Evolutionary conservation across 1,139 yeast genomes (phyloP), one percentile per base, ranked within the genome.

Genomic region (Pichia sp.): DNA sequence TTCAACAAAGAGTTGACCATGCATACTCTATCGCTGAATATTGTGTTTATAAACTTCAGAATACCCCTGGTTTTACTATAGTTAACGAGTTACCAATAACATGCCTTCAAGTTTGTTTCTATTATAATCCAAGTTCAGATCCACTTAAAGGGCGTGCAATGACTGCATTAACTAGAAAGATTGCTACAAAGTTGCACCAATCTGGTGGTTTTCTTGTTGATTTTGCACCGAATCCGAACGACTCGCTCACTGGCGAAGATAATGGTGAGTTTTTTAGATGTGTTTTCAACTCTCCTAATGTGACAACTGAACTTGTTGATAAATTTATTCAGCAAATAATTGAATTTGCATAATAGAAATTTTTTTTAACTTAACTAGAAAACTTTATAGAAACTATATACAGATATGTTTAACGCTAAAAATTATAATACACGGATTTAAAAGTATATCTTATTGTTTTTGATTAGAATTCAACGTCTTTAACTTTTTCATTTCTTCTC

Each of bases 71-170:
- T 3, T 86, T 86, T 64, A 70, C 70, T 41, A 66, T 86, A 44
- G 78, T 84, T 18, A 73, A 79, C 7, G 66, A 71, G 34, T 64
- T 70, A 29, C 79, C 83, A 2, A 88, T 92, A 3, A 87, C 88
- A 35, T 86, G 95, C 61, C 69, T 86, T 49, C 96, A 87, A 66
- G 90, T 86, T 2, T 87, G 96, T 57, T 87, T 87, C 68, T 86
- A 82, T 65, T 86, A 79, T 65, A 73, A 76, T 38, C 83, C 86
- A 0, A 61, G 66, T 39, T 55, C 59, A 3, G 31, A 44, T 9
- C 45, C 45, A 2, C 39, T 58, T 8, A 35, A 45, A 3, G 67
- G 65, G 1, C 67, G 62, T 3, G 69, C 69, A 46, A 79, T 76
- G 63, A 81, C 92, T 1, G 66, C 63, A 25, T 67, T 72, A n/a